Evolutionary conservation across 345 rosid species (phyloP), one percentile per base, ranked within the genome.

Genomic region (Adansonia digitata): DNA sequence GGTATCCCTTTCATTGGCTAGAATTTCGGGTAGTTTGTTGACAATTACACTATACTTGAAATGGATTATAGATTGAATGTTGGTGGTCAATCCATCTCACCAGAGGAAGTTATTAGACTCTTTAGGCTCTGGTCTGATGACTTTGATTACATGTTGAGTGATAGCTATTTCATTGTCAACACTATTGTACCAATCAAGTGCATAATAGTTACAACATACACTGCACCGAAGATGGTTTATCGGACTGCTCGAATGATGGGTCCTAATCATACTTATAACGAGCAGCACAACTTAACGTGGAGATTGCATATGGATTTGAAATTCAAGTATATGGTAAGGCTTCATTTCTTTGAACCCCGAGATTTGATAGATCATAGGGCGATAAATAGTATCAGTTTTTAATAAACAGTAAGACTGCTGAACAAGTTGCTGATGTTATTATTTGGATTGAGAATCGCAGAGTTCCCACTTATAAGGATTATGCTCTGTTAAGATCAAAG

Each of bases 91-190:
- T 0, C 64, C 15, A 79, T 89, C 34, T 57, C 81, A 1, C 74
- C 84, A 71, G 87, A 60, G 80, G 84, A 17, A 84, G 93, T 89
- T 84, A 84, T 46, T 72, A 81, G 62, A 26, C 78, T 89, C 26
- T 64, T 75, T 4, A n/a, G 94, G 77, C 82, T 88, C 17, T 92
- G 97, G 97, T 89, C 89, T 57, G 75, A 87, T n/a, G 94, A 89
- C n/a, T 52, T 2, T 10, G 18, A 27, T 9, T 22, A 22, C 34
- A 43, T 88, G 79, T 68, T 49, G 77, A 29, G 4, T 11, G 18
- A 53, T 20, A 53, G 27, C 27, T 53, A 53, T 53, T 53, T 53
- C 12, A 53, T 2, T 29, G n/a, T 71, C 4, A 8, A 69, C 37
- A 27, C 17, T 37, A 55, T 73, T 0, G 48, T 6, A 4, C 43